Conservation (phyloP, 176 grass and related monocot genomes). For the Sorghum bicolor region Sorghum_bicolor_NCBIv3 NC_012875.2:57499501-57500000, state of each 20-base stretch:
- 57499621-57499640: constrained; percentile 51
- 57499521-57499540: neutral
- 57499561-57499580: neutral
- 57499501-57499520: neutral
- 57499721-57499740: constrained; percentile 23
- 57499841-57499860: constrained; percentile 7
- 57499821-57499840: neutral
- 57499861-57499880: constrained; percentile 8
- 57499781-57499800: constrained; percentile 27
- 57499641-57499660: constrained; percentile 58
- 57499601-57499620: neutral
- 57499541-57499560: neutral
- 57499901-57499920: constrained; percentile 72
- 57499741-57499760: constrained; percentile 24
- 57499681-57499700: constrained; percentile 29
- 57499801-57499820: constrained; percentile 45
- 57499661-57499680: constrained; percentile 51
- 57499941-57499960: constrained; percentile 71
- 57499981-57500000: constrained; percentile 68
- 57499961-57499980: constrained; percentile 5
- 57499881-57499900: constrained; percentile 77
- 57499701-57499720: constrained; percentile 45
- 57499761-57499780: constrained; percentile 37
- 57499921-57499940: constrained; percentile 54
- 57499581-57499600: neutral